Evolutionary conservation across 1,284 basidiomycete genomes (phyloP).

Genomic region (Cutaneotrichosporon mucoides): DNA sequence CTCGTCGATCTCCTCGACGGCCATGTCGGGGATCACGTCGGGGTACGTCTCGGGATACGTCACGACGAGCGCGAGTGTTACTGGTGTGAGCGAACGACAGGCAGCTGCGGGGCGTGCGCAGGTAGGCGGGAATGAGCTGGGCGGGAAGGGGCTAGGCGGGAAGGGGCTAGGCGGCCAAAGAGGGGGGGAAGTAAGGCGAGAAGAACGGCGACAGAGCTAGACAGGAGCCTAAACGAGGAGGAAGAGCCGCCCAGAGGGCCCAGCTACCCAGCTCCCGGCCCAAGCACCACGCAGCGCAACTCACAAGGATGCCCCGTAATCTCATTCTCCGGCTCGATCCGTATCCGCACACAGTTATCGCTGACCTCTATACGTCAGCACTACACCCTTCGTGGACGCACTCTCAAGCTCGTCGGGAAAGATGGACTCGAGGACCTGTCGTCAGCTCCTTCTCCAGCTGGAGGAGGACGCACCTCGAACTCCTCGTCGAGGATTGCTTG

Average conservation of each 20-base stretch:
- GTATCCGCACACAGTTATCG: constrained; percentile 74
- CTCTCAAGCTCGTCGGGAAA: constrained; percentile 90
- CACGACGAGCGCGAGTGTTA: constrained; percentile 69
- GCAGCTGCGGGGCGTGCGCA: too few relatives aligned
- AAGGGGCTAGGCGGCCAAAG: too few relatives aligned
- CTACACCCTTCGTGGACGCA: constrained; percentile 54
- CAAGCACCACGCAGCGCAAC: neutral
- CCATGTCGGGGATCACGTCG: constrained; percentile 69
- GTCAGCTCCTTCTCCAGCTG: constrained; percentile 8
- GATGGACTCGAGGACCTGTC: constrained; percentile 87
- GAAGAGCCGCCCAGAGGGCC: too few relatives aligned
- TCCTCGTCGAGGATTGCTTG: constrained; percentile 63
- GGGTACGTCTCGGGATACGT: constrained; percentile 67
- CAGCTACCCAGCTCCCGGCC: too few relatives aligned
- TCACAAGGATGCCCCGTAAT: constrained; percentile 33
- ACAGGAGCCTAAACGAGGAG: too few relatives aligned
- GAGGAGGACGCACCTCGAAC: constrained; percentile 64
- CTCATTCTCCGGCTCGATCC: constrained; percentile 80
- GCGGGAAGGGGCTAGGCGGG: neutral
- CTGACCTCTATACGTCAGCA: constrained; percentile 70
- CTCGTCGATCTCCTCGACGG: constrained; percentile 59
- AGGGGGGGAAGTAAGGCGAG: too few relatives aligned
- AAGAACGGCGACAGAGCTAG: too few relatives aligned
- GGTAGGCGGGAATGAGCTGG: too few relatives aligned
- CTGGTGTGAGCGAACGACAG: constrained; percentile 51